phyloP scores from a whole-genome alignment of 345 rosid genomes.

The Pugionium dolabratum region DNA sequence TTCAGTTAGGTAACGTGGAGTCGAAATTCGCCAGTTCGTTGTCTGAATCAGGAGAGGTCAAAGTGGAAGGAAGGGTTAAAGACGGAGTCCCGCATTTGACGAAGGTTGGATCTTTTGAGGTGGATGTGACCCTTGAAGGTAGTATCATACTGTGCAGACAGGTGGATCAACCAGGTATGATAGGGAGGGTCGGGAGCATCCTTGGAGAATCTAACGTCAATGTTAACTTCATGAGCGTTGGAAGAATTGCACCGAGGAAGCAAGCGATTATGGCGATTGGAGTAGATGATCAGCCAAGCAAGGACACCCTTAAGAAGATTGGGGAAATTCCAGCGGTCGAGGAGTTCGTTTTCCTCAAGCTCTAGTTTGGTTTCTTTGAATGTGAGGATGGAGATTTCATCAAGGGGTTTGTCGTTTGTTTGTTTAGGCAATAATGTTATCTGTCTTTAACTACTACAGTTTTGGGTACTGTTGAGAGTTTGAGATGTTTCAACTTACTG shows the following conservation, averaged over 20 bases:
- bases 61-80: slow-evolving; percentile 77
- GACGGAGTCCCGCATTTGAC: slow-evolving; percentile 85
- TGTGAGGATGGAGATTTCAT: slow-evolving; percentile 14
- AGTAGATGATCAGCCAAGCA: slow-evolving; percentile 73
- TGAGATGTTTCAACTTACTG: slow-evolving; percentile 23
- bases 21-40: slow-evolving; percentile 82
- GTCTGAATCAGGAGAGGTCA: slow-evolving; percentile 78
- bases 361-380: slow-evolving; percentile 42
- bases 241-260: slow-evolving; percentile 85
- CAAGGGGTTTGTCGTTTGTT: slow-evolving; percentile 15
- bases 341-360: slow-evolving; percentile 84
- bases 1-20: slow-evolving; percentile 73
- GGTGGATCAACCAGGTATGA: slow-evolving; percentile 94
- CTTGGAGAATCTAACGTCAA: slow-evolving; percentile 82
- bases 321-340: slow-evolving; percentile 72
- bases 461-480: slow-evolving; percentile 31
- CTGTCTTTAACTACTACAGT: slow-evolving; percentile 11
- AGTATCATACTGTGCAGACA: slow-evolving; percentile 82
- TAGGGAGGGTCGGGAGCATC: slow-evolving; percentile 74
- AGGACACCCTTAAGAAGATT: slow-evolving; percentile 62
- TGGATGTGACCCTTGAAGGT: slow-evolving; percentile 89
- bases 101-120: slow-evolving; percentile 78
- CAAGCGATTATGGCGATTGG: slow-evolving; percentile 96
- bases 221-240: slow-evolving; percentile 88
- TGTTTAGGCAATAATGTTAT: slow-evolving; percentile 36